Percentiles rank a stretch among this genome's conserved stretches.
Conservation (phyloP, 768 basidiomycete genomes). For the Suillus lakei region DNA sequence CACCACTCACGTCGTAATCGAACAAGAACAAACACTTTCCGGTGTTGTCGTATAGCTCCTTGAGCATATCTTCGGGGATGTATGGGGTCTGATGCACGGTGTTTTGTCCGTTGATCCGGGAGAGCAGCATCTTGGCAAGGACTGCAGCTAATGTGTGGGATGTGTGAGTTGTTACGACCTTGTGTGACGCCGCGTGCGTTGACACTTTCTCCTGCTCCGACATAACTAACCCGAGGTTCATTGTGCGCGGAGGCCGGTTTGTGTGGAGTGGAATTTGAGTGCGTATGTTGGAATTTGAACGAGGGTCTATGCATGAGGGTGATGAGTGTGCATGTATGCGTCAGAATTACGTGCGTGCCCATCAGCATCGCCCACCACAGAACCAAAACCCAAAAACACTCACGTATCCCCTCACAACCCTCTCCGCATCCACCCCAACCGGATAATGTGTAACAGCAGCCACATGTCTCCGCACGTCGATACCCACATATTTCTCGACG, state of each 20-base stretch:
- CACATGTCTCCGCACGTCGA: too few relatives aligned
- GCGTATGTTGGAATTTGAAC: too few relatives aligned
- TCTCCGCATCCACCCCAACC: too few relatives aligned
- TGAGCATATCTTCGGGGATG: conserved; percentile 66
- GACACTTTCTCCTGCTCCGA: background rate
- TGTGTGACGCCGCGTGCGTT: conserved; percentile 81
- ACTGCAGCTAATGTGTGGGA: conserved; percentile 94
- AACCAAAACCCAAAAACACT: too few relatives aligned
- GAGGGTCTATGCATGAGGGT: too few relatives aligned
- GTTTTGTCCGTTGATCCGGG: conserved; percentile 77
- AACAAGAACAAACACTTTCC: conserved; percentile 90
- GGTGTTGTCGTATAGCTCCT: conserved; percentile 65
- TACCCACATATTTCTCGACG: too few relatives aligned
- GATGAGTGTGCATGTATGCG: too few relatives aligned
- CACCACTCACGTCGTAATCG: conserved; percentile 85
- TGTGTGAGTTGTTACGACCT: conserved; percentile 89
- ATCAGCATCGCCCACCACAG: too few relatives aligned
- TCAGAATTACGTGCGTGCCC: too few relatives aligned
- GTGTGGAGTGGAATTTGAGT: too few relatives aligned
- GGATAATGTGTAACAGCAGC: too few relatives aligned
- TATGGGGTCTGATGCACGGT: conserved; percentile 86
- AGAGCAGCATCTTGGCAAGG: conserved; percentile 85
- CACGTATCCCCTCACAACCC: too few relatives aligned
- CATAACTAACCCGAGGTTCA: conserved; percentile 2
- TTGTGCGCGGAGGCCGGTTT: conserved; percentile 57